phyloP scores from a whole-genome alignment of 1,284 basidiomycete species.

The Cutaneotrichosporon sp. region DNA sequence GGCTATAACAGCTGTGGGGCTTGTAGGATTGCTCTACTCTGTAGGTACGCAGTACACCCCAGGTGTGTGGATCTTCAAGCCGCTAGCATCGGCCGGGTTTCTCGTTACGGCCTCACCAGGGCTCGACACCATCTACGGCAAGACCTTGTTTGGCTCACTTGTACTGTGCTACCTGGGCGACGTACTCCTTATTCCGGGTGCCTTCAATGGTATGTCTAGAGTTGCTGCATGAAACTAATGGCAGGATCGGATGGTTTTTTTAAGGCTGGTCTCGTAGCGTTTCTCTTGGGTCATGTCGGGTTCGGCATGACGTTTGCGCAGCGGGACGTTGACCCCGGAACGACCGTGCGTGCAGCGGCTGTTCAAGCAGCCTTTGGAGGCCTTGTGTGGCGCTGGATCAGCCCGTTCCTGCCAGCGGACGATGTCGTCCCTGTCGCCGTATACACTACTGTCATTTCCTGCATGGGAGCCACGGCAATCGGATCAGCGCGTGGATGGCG shows the following conservation, averaged over 20 bases:
- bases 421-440: constrained; percentile 13
- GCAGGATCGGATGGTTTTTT: constrained; percentile 3
- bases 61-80: constrained; percentile 16
- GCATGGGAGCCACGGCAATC: constrained; percentile 8
- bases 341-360: background rate
- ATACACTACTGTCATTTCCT: constrained; percentile 9
- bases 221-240: no score
- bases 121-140: background rate
- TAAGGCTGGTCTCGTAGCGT: constrained; percentile 14
- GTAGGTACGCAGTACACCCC: background rate
- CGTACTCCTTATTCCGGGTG: constrained; percentile 11
- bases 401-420: constrained; percentile 3
- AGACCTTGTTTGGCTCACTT: constrained; percentile 9
- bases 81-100: constrained; percentile 14
- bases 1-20: constrained; percentile 10
- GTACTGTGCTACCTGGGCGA: constrained; percentile 9
- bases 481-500: constrained; percentile 2
- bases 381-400: constrained; percentile 14
- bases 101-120: constrained; percentile 7
- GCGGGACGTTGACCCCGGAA: background rate
- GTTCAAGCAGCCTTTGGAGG: background rate
- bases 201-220: background rate
- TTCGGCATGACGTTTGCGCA: constrained; percentile 10
- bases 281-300: constrained; percentile 18
- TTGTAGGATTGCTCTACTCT: constrained; percentile 8